Evolutionary conservation across 768 basidiomycete genomes (phyloP).

Genomic region (Nevesoporus exiguus): DNA sequence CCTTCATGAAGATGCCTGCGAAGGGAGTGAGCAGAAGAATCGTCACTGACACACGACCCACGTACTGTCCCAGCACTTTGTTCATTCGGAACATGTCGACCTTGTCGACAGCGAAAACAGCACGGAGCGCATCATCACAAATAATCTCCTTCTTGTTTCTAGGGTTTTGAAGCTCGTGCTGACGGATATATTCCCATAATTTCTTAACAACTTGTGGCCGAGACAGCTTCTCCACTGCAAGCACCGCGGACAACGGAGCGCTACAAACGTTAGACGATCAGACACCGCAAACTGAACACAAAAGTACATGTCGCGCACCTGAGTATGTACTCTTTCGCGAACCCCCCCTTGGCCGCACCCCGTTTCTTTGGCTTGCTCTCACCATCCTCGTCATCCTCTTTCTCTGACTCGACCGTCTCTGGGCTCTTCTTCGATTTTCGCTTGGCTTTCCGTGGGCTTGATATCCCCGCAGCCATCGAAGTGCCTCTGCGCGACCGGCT

Average conservation of each 20-base stretch:
- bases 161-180: constrained; percentile 79
- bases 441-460: constrained; percentile 45
- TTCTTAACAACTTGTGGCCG: constrained; percentile 89
- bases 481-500: constrained; percentile 49
- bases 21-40: not conserved
- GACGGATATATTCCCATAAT: constrained; percentile 88
- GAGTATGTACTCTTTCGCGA: constrained; percentile 71
- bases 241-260: constrained; percentile 65
- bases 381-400: constrained; percentile 46
- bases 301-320: constrained; percentile 43
- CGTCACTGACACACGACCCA: not conserved
- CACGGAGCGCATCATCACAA: constrained; percentile 69
- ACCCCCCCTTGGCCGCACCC: constrained; percentile 62
- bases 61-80: constrained; percentile 78
- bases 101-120: constrained; percentile 76
- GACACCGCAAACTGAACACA: constrained; percentile 5
- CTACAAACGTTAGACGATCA: constrained; percentile 37
- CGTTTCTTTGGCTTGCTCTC: constrained; percentile 49
- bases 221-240: constrained; percentile 67
- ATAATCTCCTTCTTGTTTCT: constrained; percentile 78
- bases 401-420: constrained; percentile 44
- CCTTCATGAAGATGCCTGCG: constrained; percentile 33
- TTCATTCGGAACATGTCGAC: constrained; percentile 97
- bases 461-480: constrained; percentile 34
- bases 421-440: constrained; percentile 52